These are phyloP conservation scores for Wickerhamiella musiphila DNA, from an alignment of 805 yeast species.

Conservation along the genomic window DNA sequence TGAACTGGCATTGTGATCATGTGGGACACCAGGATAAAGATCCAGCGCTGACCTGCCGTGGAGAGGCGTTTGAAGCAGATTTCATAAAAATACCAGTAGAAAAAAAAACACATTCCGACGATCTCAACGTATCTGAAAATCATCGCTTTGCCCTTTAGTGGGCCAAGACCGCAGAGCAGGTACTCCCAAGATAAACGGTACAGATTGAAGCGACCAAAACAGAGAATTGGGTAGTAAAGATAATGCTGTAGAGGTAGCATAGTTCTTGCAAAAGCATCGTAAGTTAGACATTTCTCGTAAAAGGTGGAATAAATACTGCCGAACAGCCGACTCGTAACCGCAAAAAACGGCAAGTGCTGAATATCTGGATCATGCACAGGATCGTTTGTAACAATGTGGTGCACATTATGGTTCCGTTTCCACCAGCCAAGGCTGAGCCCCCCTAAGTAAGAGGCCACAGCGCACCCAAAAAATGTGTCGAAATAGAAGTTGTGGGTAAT, in stretches of 20 bases:
- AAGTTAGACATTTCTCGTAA: conserved; percentile 49
- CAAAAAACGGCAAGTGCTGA: conserved; percentile 82
- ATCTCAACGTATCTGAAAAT: conserved; percentile 73
- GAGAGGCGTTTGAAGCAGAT: conserved; percentile 35
- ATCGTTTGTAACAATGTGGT: conserved; percentile 78
- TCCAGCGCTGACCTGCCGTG: conserved; percentile 35
- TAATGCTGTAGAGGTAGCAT: conserved; percentile 50
- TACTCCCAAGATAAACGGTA: conserved; percentile 71
- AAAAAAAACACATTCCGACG: conserved; percentile 48
- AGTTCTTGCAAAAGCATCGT: conserved; percentile 44
- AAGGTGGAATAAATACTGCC: conserved; percentile 62
- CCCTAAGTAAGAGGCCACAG: conserved; percentile 66
- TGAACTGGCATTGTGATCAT: conserved; percentile 80
- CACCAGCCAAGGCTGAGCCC: conserved; percentile 89
- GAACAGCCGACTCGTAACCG: conserved; percentile 58
- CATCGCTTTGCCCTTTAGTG: conserved; percentile 64
- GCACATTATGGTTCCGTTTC: conserved; percentile 89
- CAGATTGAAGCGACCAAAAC: conserved; percentile 73
- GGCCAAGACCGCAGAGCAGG: conserved; percentile 59
- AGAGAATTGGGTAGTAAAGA: conserved; percentile 58
- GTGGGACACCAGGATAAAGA: conserved; percentile 56
- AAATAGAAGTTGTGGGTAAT: conserved; percentile 64
- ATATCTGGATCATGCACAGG: conserved; percentile 91
- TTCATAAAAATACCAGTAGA: conserved; percentile 67
- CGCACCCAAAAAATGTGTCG: conserved; percentile 58